These are phyloP conservation scores for Coffea canephora DNA, from an alignment of 257 asterid species.

Conservation along the genomic window DNA sequence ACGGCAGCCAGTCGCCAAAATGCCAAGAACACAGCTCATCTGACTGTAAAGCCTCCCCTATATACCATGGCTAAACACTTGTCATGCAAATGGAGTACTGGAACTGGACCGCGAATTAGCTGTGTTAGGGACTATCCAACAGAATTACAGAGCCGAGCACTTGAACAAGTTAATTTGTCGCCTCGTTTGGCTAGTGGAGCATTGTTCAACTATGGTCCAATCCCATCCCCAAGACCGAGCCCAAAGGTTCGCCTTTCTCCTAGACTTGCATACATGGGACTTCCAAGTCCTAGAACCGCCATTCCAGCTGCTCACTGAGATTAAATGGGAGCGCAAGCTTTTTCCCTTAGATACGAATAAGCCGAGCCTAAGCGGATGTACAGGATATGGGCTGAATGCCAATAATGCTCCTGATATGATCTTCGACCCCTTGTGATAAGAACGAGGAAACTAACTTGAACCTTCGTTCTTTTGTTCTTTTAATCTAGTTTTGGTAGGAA, in stretches of 20 bases:
- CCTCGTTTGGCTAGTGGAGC: slow-evolving; percentile 60
- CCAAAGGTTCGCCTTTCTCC: slow-evolving; percentile 81
- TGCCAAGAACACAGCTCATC: slow-evolving; percentile 24
- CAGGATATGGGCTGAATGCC: slow-evolving; percentile 15
- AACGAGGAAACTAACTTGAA: slow-evolving; percentile 30
- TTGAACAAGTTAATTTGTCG: slow-evolving; percentile 85
- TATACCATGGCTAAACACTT: slow-evolving; percentile 56
- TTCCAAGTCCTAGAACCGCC: slow-evolving; percentile 86
- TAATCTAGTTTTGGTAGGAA: slow-evolving; percentile 26
- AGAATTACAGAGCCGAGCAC: slow-evolving; percentile 78
- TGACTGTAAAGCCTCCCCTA: slow-evolving; percentile 12
- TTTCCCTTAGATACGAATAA: not conserved
- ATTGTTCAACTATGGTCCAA: slow-evolving; percentile 59
- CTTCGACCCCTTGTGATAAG: not conserved
- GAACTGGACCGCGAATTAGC: slow-evolving; percentile 83
- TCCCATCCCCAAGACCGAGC: slow-evolving; percentile 97
- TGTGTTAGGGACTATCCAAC: slow-evolving; percentile 88
- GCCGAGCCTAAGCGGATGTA: not conserved
- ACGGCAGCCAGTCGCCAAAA: slow-evolving; percentile 5
- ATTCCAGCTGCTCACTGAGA: slow-evolving; percentile 47
- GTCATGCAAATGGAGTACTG: slow-evolving; percentile 88
- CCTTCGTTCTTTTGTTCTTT: slow-evolving; percentile 44
- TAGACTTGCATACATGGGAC: slow-evolving; percentile 76
- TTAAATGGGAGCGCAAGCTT: not conserved
- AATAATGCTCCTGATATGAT: slow-evolving; percentile 17